Base-by-base conservation (phyloP, 345 rosid genomes). In the Euphorbia pulcherrima region DNA sequence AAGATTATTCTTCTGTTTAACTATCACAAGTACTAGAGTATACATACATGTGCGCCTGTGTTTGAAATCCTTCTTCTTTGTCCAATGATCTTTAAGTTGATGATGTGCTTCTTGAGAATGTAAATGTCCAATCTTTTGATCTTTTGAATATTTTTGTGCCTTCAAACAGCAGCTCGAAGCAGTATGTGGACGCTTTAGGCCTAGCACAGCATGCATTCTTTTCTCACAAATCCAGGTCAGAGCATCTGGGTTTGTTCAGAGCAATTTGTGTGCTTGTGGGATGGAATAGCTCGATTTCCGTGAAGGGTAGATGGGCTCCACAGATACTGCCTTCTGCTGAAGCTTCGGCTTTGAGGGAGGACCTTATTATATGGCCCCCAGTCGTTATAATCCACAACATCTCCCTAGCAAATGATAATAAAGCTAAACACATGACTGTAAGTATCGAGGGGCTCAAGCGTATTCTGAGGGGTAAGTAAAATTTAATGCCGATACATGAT, bases 351-450 rank as follows among this genome's bases (percentile, higher is more conserved):
- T 20, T 79, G 82, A 83, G 76, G 68, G 80, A 82, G 59, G 85
- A 84, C 72, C 84, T 84, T 54, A 78, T 84, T 51, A 76, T 84
- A 29, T 86, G 88, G 88, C 88, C 88, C 16, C 85, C 88, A 1
- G 72, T 76, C 16, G 78, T 84, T 21, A 20, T 84, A 52, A 37
- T 86, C 63, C 83, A 82, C 47, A 81, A 82, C 73, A 79, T 72
- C 63, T 81, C 83, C 72, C 69, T 80, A 60, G 72, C 74, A 50
- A 77, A 65, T 30, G n/a, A 70, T n/a, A 64, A 64, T 64, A 71
- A 74, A 26, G 71, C 28, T 29, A 78, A 77, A 20, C 76, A 75
- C 50, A 60, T 69, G 21, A 54, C 81, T 64, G 68, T 78, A 30
- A 77, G 75, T 67, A 63, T 72, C 6, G 75, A 76, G 56, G 80